Percentiles rank a stretch among this genome's conserved stretches.
Conservation (phyloP, 2,329 filamentous ascomycete genomes). For the Cladophialophora psammophila region DNA sequence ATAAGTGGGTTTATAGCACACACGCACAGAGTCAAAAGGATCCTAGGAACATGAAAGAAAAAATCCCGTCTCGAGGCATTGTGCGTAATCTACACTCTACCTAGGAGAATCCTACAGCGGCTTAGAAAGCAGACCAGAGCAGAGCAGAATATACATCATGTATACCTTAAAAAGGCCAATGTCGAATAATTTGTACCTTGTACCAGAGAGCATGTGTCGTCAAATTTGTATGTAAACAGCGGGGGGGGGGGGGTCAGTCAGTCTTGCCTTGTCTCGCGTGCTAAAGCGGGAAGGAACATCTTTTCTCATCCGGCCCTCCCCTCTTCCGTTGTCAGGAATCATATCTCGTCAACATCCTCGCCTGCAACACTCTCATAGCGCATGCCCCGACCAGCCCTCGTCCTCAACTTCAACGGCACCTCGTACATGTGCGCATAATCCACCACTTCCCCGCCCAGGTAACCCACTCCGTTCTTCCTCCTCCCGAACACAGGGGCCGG, state of each 20-base stretch:
- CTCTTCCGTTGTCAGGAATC: slow-evolving; percentile 15
- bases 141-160: background rate
- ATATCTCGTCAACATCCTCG: slow-evolving; percentile 42
- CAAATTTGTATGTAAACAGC: background rate
- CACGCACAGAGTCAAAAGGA: background rate
- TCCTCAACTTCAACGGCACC: slow-evolving; percentile 71
- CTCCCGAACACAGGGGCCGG: slow-evolving; percentile 79
- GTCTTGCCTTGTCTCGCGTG: background rate
- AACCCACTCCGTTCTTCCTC: slow-evolving; percentile 68
- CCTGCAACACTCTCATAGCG: slow-evolving; percentile 65
- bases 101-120: background rate
- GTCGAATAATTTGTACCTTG: too few species aligned
- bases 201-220: background rate
- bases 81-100: background rate
- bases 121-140: background rate
- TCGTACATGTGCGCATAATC: slow-evolving; percentile 94
- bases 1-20: background rate
- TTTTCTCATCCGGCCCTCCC: background rate
- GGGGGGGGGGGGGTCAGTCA: background rate
- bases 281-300: background rate
- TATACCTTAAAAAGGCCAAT: background rate
- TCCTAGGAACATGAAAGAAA: background rate
- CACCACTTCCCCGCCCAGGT: slow-evolving; percentile 75
- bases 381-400: slow-evolving; percentile 56
- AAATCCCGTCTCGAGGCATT: background rate